phyloP scores from a whole-genome alignment of 305 asterid genomes.

The Rubia peregrina region DNA sequence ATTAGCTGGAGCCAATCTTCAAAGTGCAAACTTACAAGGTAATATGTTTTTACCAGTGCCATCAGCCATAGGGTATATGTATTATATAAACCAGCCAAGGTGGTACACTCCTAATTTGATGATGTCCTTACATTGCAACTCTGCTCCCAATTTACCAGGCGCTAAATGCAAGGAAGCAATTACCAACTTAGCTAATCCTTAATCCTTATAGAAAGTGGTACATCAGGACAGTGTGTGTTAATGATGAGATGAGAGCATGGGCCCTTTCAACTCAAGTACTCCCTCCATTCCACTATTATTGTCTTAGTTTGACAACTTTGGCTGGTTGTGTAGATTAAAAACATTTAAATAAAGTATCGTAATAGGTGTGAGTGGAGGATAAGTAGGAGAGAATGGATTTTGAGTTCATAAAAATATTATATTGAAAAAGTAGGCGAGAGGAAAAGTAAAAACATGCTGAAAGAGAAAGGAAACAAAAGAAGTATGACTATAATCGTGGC shows the following conservation, averaged over 20 bases:
- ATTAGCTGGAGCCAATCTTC: slow-evolving; percentile 90
- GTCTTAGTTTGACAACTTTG: no score
- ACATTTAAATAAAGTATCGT: no score
- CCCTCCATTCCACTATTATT: no score
- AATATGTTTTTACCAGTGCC: slow-evolving; percentile 15
- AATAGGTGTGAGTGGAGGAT: no score
- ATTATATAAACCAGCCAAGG: background rate
- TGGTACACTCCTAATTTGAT: background rate
- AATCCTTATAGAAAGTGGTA: background rate
- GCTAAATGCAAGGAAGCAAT: background rate
- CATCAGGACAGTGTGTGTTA: background rate
- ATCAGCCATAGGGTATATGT: background rate
- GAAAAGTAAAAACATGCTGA: background rate
- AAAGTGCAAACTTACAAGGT: slow-evolving; percentile 97
- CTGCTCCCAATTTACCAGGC: background rate
- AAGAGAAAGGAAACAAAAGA: background rate
- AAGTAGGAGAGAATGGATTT: no score
- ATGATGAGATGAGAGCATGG: background rate
- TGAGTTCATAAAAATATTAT: no score
- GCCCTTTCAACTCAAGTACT: background rate
- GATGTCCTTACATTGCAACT: background rate
- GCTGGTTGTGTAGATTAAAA: no score
- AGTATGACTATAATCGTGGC: background rate
- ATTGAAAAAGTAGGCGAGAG: no score
- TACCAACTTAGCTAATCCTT: background rate